Conservation (phyloP, 176 grass and related monocot species). For the Musa acuminata region DNA sequence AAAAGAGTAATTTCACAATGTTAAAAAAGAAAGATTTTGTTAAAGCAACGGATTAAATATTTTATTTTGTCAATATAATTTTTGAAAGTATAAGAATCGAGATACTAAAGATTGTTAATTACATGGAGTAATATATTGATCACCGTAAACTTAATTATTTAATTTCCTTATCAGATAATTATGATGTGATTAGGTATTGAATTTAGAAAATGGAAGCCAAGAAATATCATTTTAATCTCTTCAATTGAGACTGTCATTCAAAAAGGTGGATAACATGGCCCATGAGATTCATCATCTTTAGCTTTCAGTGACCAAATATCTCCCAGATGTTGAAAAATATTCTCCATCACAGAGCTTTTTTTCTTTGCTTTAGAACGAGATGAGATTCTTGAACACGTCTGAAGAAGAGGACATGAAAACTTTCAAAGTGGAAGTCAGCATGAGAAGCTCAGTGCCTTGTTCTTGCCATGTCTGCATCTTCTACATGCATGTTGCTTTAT, state of each 20-base stretch:
- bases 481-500: not conserved
- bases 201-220: too few relatives aligned
- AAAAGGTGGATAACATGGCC: not conserved
- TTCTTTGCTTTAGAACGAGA: conserved; percentile 5
- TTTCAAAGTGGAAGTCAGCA: not conserved
- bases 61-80: too few relatives aligned
- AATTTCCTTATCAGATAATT: too few relatives aligned
- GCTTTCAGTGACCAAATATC: not conserved
- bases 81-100: too few relatives aligned
- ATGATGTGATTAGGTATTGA: too few relatives aligned
- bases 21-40: too few relatives aligned
- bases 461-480: not conserved
- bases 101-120: too few relatives aligned
- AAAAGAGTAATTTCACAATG: too few relatives aligned
- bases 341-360: not conserved
- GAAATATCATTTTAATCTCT: too few relatives aligned
- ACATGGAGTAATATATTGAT: too few relatives aligned
- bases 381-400: conserved; percentile 8
- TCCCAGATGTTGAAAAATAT: not conserved
- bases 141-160: too few relatives aligned
- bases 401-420: not conserved
- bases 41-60: too few relatives aligned
- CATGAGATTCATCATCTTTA: not conserved
- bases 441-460: not conserved
- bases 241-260: not conserved